A percentile compares a stretch with the other conserved stretches of the same genome.
phyloP scores from a whole-genome alignment of 371 early-diverging fungal genomes.

The Rhizopus arrhizus region DNA sequence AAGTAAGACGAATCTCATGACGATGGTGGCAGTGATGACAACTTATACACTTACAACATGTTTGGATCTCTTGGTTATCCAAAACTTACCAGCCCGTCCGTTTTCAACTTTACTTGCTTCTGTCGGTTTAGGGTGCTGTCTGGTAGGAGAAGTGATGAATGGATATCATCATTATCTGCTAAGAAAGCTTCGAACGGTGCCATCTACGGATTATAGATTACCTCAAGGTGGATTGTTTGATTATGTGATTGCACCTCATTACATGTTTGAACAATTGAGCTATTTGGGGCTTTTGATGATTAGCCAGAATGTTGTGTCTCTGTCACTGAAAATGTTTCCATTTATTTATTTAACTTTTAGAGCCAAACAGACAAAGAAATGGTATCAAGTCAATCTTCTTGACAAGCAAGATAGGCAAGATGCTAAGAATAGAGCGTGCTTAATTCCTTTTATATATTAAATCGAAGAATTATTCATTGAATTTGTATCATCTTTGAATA shows the following conservation, averaged over 20 bases:
- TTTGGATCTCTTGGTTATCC: constrained; percentile 16
- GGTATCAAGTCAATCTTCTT: constrained; percentile 22
- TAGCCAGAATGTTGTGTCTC: constrained; percentile 30
- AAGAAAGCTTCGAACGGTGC: constrained; percentile 9
- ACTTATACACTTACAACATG: constrained; percentile 15
- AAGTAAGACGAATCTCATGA: constrained; percentile 16
- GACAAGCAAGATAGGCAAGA: constrained; percentile 11
- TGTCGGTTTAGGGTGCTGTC: constrained; percentile 2
- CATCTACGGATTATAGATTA: constrained; percentile 12
- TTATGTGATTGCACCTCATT: constrained; percentile 29
- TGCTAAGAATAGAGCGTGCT: constrained; percentile 13
- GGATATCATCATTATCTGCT: constrained; percentile 20
- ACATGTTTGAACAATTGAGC: constrained; percentile 27
- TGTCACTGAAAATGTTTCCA: constrained; percentile 26
- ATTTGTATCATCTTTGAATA: constrained; percentile 1
- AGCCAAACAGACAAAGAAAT: constrained; percentile 25
- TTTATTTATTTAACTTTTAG: constrained; percentile 33
- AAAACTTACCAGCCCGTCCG: constrained; percentile 4
- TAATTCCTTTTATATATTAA: constrained; percentile 34
- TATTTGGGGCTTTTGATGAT: constrained; percentile 27
- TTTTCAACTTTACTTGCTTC: not conserved
- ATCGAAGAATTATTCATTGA: constrained; percentile 4
- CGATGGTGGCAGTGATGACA: constrained; percentile 1
- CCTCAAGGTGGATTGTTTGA: constrained; percentile 32
- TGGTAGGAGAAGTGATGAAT: constrained; percentile 14